These are phyloP conservation scores for Chytriomyces sp. DNA, from an alignment of 192 early-diverging fungal species.

Conservation along the genomic window DNA sequence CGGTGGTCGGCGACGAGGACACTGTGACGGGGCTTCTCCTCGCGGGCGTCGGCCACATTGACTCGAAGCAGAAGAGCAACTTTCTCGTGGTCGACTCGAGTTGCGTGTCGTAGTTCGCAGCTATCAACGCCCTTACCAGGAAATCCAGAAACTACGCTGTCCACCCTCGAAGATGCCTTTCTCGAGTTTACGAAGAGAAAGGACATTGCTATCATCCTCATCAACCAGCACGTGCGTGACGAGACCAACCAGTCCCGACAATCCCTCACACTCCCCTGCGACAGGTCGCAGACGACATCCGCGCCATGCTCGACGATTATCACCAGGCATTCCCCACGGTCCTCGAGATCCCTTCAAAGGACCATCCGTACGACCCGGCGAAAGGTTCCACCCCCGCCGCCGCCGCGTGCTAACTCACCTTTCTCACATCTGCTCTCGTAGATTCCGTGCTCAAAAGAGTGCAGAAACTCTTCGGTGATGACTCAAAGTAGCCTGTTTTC, in stretches of 20 bases:
- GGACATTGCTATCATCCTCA: conserved; percentile 97
- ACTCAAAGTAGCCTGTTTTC: too few species aligned
- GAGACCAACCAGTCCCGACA: conserved; percentile 14
- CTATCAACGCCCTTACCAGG: neutral
- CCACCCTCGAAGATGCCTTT: conserved; percentile 68
- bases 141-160: conserved; percentile 49
- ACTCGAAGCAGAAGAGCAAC: conserved; percentile 89
- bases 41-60: conserved; percentile 94
- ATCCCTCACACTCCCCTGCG: neutral
- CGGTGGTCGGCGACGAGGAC: conserved; percentile 61
- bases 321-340: conserved; percentile 93
- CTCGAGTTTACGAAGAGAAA: conserved; percentile 85
- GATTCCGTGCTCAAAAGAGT: conserved; percentile 61
- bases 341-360: conserved; percentile 98
- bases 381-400: conserved; percentile 40
- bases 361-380: conserved; percentile 92
- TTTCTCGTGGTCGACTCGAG: conserved; percentile 95
- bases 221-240: conserved; percentile 87
- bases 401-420: neutral
- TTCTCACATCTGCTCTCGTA: neutral
- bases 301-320: conserved; percentile 87
- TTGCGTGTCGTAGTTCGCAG: conserved; percentile 43
- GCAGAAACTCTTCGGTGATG: conserved; percentile 56
- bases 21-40: conserved; percentile 94
- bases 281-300: conserved; percentile 91